Evolutionary conservation across 2,329 filamentous ascomycete species (phyloP), one percentile per base, ranked within the genome.

Genomic region (Ploettnerulaceae sp.): DNA sequence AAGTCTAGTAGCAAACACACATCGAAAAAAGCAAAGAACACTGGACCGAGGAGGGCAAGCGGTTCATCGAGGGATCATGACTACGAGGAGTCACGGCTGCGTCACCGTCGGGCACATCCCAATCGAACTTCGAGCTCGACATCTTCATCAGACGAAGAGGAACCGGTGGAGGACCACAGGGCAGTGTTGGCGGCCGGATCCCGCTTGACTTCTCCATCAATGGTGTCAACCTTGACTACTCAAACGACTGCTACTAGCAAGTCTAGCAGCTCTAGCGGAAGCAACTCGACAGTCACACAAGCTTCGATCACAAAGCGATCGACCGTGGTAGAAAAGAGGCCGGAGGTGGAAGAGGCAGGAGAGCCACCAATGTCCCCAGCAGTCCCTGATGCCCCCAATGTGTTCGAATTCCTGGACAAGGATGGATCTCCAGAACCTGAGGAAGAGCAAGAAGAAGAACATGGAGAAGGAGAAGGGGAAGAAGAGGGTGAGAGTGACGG

Each of bases 271-370:
- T 70, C 69, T 7, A 70, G 64, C 47, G 67, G 65, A 24, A 71
- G 69, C 51, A 64, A 63, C 47, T 68, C 68, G 7, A 71, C 69
- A 3, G 59, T 70, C 17, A 70, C 66, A 4, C 65, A 63, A 41
- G 52, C 55, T n/a, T 63, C 63, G 8, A 56, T 61, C 7, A 56
- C 42, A 7, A 60, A 54, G 53, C 51, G 48, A 39, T 45, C 46
- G 34, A 52, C 18, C 35, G 7, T 31, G 7, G 46, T n/a, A n/a
- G n/a, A 38, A 8, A 59, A 57, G 33, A 51, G 53, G 25, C 12
- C 55, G 15, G 55, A 56, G 33, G 18, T 48, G 14, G 32, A 55
- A 28, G 54, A 56, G 34, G 18, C 46, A n/a, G 34, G 53, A 31
- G 54, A 56, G 28, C 11, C 45, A 29, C 57, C 61, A 33, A 33